These are phyloP conservation scores for Dillenia suffruticosa DNA, from an alignment of 164 flowering plant species.

Conservation along the genomic window DNA sequence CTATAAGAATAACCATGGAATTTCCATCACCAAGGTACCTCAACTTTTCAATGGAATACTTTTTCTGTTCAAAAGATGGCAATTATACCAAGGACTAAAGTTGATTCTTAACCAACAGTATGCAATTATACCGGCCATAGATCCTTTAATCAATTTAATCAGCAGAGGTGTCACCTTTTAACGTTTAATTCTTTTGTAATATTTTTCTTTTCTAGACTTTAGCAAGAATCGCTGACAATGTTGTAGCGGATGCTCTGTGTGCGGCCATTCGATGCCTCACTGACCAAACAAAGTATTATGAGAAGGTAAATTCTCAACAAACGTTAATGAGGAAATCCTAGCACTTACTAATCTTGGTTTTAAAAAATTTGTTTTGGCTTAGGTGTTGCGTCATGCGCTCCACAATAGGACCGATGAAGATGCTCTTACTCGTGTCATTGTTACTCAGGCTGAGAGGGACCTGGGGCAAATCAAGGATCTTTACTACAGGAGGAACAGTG, in stretches of 20 bases:
- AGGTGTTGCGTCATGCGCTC: conserved; percentile 50
- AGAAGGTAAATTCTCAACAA: conserved; percentile 34
- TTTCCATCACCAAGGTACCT: conserved; percentile 66
- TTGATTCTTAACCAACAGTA: no score
- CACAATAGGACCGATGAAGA: conserved; percentile 69
- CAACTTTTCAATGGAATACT: no score
- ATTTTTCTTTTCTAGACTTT: no score
- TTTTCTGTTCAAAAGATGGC: no score
- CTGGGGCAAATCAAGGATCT: conserved; percentile 62
- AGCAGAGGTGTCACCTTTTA: no score
- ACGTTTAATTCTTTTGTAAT: no score
- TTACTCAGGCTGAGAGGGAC: conserved; percentile 77
- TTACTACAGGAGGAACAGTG: conserved; percentile 66
- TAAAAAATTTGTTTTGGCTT: neutral
- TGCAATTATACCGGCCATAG: no score
- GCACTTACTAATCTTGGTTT: neutral
- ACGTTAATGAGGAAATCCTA: neutral
- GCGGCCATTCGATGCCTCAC: conserved; percentile 54
- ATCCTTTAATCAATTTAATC: no score
- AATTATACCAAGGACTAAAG: no score
- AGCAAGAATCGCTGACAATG: no score
- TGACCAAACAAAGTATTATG: conserved; percentile 59
- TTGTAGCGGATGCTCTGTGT: conserved; percentile 28
- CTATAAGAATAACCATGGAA: conserved; percentile 52
- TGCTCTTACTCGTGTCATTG: conserved; percentile 62